Conservation (phyloP, 148 eudicot species). For the Fallopia convolvulus region DNA sequence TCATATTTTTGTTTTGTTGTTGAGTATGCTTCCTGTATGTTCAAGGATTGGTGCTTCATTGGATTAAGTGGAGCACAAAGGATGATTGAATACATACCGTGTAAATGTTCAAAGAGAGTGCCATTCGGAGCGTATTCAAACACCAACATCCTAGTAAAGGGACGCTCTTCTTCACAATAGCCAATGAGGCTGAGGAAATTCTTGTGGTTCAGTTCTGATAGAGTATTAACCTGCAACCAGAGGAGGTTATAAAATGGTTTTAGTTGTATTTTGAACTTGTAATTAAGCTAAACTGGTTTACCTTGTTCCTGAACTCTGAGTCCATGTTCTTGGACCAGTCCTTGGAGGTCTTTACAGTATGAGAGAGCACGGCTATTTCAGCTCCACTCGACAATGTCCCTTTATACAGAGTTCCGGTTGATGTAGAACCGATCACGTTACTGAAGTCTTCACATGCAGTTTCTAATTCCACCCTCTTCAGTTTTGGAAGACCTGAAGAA, state of each 20-base stretch:
- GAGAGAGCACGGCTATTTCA: slow-evolving; percentile 70
- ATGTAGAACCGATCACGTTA: slow-evolving; percentile 63
- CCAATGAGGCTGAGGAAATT: slow-evolving; percentile 84
- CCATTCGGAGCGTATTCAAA: slow-evolving; percentile 96
- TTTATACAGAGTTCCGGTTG: slow-evolving; percentile 64
- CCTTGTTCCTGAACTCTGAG: slow-evolving; percentile 70
- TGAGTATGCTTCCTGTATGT: too few species aligned
- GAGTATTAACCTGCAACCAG: slow-evolving; percentile 47
- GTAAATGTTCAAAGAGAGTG: slow-evolving; percentile 92
- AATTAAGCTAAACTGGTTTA: background rate
- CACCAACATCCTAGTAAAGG: slow-evolving; percentile 79
- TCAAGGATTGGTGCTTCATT: too few species aligned
- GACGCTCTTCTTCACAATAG: slow-evolving; percentile 71
- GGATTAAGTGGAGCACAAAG: too few species aligned
- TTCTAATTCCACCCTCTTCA: slow-evolving; percentile 70
- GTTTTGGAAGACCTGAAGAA: slow-evolving; percentile 58
- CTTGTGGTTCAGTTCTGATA: slow-evolving; percentile 81
- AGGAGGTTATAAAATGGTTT: background rate
- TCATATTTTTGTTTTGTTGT: background rate
- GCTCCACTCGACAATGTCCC: slow-evolving; percentile 81
- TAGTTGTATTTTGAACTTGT: background rate
- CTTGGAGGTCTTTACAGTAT: slow-evolving; percentile 45
- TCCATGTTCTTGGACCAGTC: slow-evolving; percentile 73
- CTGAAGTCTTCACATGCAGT: slow-evolving; percentile 96
- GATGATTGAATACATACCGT: slow-evolving; percentile 37